Evolutionary conservation across 1,284 basidiomycete species (phyloP).

Genomic region (Pascua guehoae): DNA sequence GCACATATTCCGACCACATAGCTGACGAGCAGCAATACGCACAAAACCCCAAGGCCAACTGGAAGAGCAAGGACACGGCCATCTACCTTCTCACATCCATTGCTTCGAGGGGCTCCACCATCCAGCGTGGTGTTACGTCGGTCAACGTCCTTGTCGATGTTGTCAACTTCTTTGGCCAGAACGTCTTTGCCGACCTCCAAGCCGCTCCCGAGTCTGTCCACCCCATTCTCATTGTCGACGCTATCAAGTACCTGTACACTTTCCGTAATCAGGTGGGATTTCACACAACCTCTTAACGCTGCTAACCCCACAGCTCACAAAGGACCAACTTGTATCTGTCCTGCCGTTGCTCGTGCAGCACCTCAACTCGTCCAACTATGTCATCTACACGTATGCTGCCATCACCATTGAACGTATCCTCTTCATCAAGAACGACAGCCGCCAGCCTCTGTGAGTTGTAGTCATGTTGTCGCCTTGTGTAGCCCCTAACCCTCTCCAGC

Average conservation of each 20-base stretch:
- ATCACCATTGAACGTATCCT: conserved; percentile 79
- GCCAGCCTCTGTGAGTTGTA: conserved; percentile 61
- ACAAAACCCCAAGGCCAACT: conserved; percentile 64
- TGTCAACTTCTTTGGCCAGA: conserved; percentile 89
- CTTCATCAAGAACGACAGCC: conserved; percentile 70
- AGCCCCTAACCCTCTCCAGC: conserved; percentile 48
- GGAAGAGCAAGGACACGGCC: conserved; percentile 95
- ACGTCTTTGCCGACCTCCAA: conserved; percentile 85
- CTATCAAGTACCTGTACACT: conserved; percentile 87
- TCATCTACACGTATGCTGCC: conserved; percentile 61
- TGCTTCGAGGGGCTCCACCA: conserved; percentile 80
- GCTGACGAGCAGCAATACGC: conserved; percentile 51
- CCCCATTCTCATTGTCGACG: conserved; percentile 91
- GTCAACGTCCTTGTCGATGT: conserved; percentile 90
- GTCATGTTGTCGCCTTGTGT: neutral
- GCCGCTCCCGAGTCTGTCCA: conserved; percentile 66
- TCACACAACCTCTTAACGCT: conserved; percentile 52
- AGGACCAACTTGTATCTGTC: conserved; percentile 87
- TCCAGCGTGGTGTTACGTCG: conserved; percentile 84
- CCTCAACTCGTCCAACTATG: conserved; percentile 74
- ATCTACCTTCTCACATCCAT: conserved; percentile 89
- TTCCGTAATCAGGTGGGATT: conserved; percentile 74
- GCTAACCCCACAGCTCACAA: conserved; percentile 66
- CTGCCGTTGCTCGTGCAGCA: conserved; percentile 84
- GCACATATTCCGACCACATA: neutral